Percentiles rank a stretch among this genome's conserved stretches.
These are phyloP conservation scores for Umbellularia californica DNA, from an alignment of 164 flowering plant genomes.

Conservation along the genomic window DNA sequence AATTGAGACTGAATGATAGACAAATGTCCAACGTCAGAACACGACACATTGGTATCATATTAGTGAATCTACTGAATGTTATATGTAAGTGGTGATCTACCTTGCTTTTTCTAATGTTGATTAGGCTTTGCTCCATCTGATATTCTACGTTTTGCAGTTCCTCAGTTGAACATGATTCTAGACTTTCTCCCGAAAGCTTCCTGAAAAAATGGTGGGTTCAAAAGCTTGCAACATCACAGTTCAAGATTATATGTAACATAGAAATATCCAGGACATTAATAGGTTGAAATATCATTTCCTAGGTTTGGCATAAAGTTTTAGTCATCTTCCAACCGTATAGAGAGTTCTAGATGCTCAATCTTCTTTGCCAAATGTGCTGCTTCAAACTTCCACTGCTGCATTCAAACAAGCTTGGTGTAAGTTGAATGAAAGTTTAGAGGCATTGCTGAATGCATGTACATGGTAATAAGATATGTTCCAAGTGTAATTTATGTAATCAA, in stretches of 20 bases:
- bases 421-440: too few relatives aligned
- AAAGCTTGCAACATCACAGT: background rate
- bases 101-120: conserved; percentile 56
- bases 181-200: conserved; percentile 68
- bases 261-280: background rate
- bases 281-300: background rate
- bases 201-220: conserved; percentile 23
- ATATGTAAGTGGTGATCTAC: conserved; percentile 12
- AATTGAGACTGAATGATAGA: conserved; percentile 48
- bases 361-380: conserved; percentile 42
- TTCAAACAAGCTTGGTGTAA: too few relatives aligned
- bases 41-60: background rate
- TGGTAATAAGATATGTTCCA: too few relatives aligned
- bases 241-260: background rate
- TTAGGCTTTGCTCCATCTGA: conserved; percentile 60
- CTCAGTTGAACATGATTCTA: conserved; percentile 48
- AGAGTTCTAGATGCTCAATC: conserved; percentile 62
- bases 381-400: conserved; percentile 1
- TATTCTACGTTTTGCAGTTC: conserved; percentile 62
- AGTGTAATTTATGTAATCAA: too few relatives aligned
- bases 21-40: background rate
- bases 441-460: too few relatives aligned
- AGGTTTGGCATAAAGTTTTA: background rate
- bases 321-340: conserved; percentile 40
- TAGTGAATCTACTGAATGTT: background rate